Evolutionary conservation across 2,329 filamentous ascomycete genomes (phyloP).

Genomic region (Colletotrichum coccodes): DNA sequence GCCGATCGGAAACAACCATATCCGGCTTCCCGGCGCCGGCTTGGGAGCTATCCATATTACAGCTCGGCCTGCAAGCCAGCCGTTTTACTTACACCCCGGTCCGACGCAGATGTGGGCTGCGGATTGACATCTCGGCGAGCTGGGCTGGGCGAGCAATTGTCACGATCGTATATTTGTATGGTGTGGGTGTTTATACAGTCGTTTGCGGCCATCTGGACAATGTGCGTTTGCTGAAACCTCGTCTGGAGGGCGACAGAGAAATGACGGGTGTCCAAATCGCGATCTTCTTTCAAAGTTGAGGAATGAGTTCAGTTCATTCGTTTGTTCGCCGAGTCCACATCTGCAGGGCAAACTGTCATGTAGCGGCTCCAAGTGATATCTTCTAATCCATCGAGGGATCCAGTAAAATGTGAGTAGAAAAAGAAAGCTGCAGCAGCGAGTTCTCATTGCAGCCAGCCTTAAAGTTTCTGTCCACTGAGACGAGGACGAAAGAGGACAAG

Average conservation of each 20-base stretch:
- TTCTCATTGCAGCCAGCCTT: background rate
- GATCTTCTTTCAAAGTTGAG: background rate
- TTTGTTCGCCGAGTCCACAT: background rate
- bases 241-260: background rate
- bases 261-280: background rate
- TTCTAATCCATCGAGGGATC: background rate
- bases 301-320: background rate
- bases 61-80: background rate
- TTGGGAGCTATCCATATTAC: background rate
- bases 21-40: slow-evolving; percentile 6
- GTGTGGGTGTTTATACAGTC: background rate
- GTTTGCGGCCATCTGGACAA: background rate
- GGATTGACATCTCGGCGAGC: background rate
- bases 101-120: background rate
- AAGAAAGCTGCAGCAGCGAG: background rate
- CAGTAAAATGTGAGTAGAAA: background rate
- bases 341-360: background rate
- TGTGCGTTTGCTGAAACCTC: background rate
- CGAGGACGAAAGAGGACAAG: background rate
- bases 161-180: background rate
- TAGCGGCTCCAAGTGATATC: background rate
- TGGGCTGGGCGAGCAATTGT: background rate
- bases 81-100: background rate
- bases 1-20: background rate
- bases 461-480: background rate